Percentiles rank a stretch among this genome's conserved stretches.
These are phyloP conservation scores for Mucor ambiguus DNA, from an alignment of 371 early-diverging fungal species.

Conservation along the genomic window DNA sequence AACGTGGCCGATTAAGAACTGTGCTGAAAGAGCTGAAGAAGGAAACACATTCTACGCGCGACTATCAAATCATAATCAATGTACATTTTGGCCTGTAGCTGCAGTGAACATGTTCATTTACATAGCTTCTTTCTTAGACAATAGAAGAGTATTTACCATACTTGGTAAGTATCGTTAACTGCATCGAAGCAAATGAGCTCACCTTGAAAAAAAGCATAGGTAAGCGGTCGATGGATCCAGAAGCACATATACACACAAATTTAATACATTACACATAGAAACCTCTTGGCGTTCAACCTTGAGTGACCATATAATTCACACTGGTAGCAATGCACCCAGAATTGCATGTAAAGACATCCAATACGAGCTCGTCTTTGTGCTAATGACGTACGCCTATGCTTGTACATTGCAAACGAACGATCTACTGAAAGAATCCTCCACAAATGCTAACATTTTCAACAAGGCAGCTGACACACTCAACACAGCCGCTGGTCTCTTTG, in stretches of 20 bases:
- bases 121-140: constrained; percentile 36
- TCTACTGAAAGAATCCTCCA: constrained; percentile 19
- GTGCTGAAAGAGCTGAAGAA: constrained; percentile 61
- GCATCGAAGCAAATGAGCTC: constrained; percentile 54
- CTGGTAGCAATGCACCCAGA: constrained; percentile 63
- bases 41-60: constrained; percentile 51
- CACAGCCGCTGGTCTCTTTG: constrained; percentile 62
- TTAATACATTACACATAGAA: constrained; percentile 35
- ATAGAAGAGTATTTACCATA: constrained; percentile 68
- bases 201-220: constrained; percentile 42
- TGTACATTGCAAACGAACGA: constrained; percentile 45
- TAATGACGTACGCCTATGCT: constrained; percentile 63
- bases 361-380: constrained; percentile 62
- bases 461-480: constrained; percentile 60
- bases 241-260: neutral
- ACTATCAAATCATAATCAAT: constrained; percentile 54
- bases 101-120: neutral
- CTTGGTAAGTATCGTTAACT: constrained; percentile 55
- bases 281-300: constrained; percentile 68
- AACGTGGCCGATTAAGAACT: constrained; percentile 58
- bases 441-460: constrained; percentile 20
- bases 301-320: constrained; percentile 53
- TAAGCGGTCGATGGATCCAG: constrained; percentile 6
- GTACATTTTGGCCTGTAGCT: constrained; percentile 18
- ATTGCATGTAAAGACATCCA: constrained; percentile 55